These are phyloP conservation scores for Ceriops decandra DNA, from an alignment of 345 rosid genomes.

Conservation along the genomic window DNA sequence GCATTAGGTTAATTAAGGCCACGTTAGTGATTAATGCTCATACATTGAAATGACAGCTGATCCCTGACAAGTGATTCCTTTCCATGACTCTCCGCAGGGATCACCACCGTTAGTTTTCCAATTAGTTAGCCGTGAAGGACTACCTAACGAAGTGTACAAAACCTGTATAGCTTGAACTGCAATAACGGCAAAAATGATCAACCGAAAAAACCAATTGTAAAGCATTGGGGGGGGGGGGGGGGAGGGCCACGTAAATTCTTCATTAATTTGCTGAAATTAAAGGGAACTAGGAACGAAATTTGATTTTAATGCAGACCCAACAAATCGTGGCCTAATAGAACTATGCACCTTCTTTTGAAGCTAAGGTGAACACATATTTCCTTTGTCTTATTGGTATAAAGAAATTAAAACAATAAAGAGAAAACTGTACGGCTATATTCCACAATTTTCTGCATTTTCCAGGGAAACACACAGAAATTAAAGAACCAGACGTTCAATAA, in stretches of 20 bases:
- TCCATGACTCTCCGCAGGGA: conserved; percentile 97
- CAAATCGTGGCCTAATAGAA: background rate
- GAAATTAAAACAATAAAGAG: conserved; percentile 9
- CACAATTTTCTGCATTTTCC: conserved; percentile 26
- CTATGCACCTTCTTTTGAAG: background rate
- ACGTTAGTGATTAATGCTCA: conserved; percentile 1
- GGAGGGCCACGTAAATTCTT: background rate
- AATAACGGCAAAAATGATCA: conserved; percentile 3
- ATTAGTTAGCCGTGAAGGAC: conserved; percentile 71
- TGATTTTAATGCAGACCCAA: background rate
- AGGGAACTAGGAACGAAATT: background rate
- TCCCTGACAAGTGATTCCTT: conserved; percentile 77
- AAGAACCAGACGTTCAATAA: conserved; percentile 20
- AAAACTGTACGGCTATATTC: background rate
- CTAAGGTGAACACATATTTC: background rate
- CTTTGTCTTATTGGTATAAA: conserved; percentile 11
- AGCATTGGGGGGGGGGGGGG: no score
- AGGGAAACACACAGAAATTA: conserved; percentile 24
- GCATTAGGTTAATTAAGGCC: background rate
- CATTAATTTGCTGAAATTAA: background rate
- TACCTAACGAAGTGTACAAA: conserved; percentile 66
- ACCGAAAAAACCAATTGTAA: background rate
- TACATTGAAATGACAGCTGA: conserved; percentile 91
- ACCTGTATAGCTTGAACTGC: conserved; percentile 86
- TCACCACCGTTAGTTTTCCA: conserved; percentile 80